These are phyloP conservation scores for Teunomyces lycoperdinae DNA, from an alignment of 805 yeast species.

Conservation along the genomic window DNA sequence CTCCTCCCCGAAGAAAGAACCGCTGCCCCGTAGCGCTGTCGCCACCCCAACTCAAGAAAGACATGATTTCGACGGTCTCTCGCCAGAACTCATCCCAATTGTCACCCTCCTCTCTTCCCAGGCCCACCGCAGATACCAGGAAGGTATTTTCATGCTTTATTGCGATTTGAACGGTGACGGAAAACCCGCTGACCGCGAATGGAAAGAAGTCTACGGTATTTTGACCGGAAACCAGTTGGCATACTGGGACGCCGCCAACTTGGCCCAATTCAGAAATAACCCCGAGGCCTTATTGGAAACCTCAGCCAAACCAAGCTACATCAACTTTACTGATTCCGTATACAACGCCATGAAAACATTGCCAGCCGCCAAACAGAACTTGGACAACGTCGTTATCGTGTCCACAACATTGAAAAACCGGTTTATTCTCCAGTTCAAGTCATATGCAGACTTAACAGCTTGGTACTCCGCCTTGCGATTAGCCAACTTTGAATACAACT, in stretches of 20 bases:
- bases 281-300: constrained; percentile 55
- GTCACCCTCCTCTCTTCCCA: constrained; percentile 74
- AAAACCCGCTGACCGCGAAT: constrained; percentile 73
- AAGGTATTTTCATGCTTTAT: constrained; percentile 71
- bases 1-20: constrained; percentile 16
- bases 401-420: constrained; percentile 92
- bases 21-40: constrained; percentile 5
- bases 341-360: constrained; percentile 68
- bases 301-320: constrained; percentile 76
- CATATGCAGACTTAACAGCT: constrained; percentile 57
- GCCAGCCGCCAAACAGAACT: constrained; percentile 61
- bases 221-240: constrained; percentile 89
- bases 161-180: constrained; percentile 83
- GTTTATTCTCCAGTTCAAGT: constrained; percentile 73
- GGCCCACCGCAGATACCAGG: constrained; percentile 68
- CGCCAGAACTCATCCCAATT: constrained; percentile 62
- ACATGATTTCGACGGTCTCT: constrained; percentile 24
- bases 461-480: constrained; percentile 88
- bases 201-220: constrained; percentile 93
- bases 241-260: constrained; percentile 78
- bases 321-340: constrained; percentile 87
- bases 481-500: constrained; percentile 73
- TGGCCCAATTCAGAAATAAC: constrained; percentile 51
- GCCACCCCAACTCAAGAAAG: constrained; percentile 8
- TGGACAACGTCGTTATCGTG: constrained; percentile 78